These are phyloP conservation scores for Mucor velutinosus DNA, from an alignment of 371 early-diverging fungal species.

Conservation along the genomic window DNA sequence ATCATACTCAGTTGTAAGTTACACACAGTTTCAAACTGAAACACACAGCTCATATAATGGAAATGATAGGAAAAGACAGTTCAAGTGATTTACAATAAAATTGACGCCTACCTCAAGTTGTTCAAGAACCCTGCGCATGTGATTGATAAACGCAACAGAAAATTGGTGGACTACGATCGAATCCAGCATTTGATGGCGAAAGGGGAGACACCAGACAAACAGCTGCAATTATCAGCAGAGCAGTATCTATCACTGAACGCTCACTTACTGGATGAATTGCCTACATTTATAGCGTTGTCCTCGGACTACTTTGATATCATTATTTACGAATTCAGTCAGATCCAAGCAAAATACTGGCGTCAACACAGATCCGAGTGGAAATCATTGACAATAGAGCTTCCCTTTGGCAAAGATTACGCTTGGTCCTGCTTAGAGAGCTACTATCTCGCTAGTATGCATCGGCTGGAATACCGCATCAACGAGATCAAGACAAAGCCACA, in stretches of 20 bases:
- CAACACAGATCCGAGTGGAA: slow-evolving; percentile 48
- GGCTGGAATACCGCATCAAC: slow-evolving; percentile 40
- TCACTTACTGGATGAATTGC: slow-evolving; percentile 78
- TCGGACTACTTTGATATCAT: slow-evolving; percentile 66
- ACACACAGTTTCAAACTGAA: background rate
- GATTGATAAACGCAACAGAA: slow-evolving; percentile 78
- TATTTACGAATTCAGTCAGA: slow-evolving; percentile 55
- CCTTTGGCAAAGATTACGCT: slow-evolving; percentile 6
- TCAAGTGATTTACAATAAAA: slow-evolving; percentile 36
- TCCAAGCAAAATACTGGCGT: slow-evolving; percentile 57
- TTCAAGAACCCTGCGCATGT: slow-evolving; percentile 75
- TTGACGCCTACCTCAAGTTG: slow-evolving; percentile 59
- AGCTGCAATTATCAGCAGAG: slow-evolving; percentile 70
- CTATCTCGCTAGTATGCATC: slow-evolving; percentile 28
- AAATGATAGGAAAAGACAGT: slow-evolving; percentile 1
- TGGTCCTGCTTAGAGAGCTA: slow-evolving; percentile 10
- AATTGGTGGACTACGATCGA: slow-evolving; percentile 77
- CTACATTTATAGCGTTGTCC: slow-evolving; percentile 64
- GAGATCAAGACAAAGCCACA: background rate
- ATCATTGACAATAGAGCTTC: slow-evolving; percentile 12
- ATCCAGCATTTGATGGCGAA: slow-evolving; percentile 57
- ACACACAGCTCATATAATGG: background rate
- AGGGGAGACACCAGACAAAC: slow-evolving; percentile 66
- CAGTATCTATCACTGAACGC: slow-evolving; percentile 74
- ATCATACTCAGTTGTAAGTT: background rate